Conservation (phyloP, 306 rosid genomes). For the Gastrolobium villosum region DNA sequence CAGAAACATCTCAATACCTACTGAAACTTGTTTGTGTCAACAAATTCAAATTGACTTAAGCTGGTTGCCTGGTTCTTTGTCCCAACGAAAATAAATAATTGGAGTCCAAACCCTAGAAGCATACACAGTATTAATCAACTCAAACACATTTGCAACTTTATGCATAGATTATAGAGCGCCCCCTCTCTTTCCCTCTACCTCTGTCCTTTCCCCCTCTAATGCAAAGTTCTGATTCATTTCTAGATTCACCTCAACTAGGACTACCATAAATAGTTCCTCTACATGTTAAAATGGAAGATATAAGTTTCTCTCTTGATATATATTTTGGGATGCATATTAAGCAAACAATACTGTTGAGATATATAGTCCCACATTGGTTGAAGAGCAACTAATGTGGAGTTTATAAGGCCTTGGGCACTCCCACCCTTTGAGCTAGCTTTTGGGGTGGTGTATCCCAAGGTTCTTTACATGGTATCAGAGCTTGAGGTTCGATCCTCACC, state of each 20-base stretch:
- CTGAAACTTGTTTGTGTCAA: too few relatives aligned
- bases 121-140: too few relatives aligned
- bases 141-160: not conserved
- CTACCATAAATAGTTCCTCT: too few relatives aligned
- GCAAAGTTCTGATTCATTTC: not conserved
- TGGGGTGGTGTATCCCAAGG: too few relatives aligned
- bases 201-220: not conserved
- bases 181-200: not conserved
- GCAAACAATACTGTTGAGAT: conserved; percentile 7
- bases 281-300: not conserved
- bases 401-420: too few relatives aligned
- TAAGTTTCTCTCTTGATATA: conserved; percentile 1
- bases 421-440: too few relatives aligned
- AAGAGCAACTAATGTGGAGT: too few relatives aligned
- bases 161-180: not conserved
- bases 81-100: not conserved
- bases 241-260: not conserved
- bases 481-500: too few relatives aligned
- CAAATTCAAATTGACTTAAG: not conserved
- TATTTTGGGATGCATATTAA: not conserved
- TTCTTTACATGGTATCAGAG: too few relatives aligned
- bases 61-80: not conserved
- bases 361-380: too few relatives aligned
- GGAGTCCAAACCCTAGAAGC: not conserved
- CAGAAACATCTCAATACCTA: too few relatives aligned